Evolutionary conservation across 441 rosid species (phyloP).

Genomic region (Erysimum cheiri): DNA sequence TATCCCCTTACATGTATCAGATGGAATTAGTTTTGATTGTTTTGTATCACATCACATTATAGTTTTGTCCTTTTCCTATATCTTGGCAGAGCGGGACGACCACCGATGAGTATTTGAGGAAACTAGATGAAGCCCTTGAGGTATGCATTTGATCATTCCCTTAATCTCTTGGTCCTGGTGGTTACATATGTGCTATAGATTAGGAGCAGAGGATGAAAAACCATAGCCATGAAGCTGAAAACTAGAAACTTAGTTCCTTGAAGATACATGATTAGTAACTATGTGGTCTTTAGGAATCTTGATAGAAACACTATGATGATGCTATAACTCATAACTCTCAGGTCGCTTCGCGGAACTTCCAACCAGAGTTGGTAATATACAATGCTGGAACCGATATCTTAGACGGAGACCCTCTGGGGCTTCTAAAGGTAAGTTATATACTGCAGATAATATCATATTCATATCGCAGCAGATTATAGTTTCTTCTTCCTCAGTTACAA

Average conservation of each 20-base stretch:
- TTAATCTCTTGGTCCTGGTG: too few species aligned
- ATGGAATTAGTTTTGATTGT: constrained; percentile 20
- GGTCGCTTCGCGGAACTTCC: constrained; percentile 70
- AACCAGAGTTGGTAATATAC: constrained; percentile 81
- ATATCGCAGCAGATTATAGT: not conserved
- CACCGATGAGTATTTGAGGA: constrained; percentile 72
- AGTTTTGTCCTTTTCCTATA: not conserved
- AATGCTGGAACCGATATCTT: constrained; percentile 98
- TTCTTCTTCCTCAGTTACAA: constrained; percentile 2
- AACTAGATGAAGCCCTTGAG: constrained; percentile 88
- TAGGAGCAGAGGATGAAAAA: not conserved
- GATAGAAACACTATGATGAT: constrained; percentile 4
- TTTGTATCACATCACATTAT: constrained; percentile 5
- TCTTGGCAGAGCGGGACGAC: constrained; percentile 77
- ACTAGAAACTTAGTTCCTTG: constrained; percentile 4
- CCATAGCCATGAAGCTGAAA: not conserved
- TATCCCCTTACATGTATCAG: constrained; percentile 19
- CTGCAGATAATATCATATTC: not conserved
- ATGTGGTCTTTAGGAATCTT: constrained; percentile 2
- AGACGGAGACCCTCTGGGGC: constrained; percentile 95
- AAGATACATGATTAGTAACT: constrained; percentile 8
- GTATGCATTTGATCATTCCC: constrained; percentile 43
- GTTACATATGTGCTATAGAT: too few species aligned
- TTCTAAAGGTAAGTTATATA: constrained; percentile 63
- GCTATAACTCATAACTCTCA: constrained; percentile 37